Percentiles rank a stretch among this genome's conserved stretches.
Conservation (phyloP, 441 rosid genomes). For the Pelargonium exstipulatum region DNA sequence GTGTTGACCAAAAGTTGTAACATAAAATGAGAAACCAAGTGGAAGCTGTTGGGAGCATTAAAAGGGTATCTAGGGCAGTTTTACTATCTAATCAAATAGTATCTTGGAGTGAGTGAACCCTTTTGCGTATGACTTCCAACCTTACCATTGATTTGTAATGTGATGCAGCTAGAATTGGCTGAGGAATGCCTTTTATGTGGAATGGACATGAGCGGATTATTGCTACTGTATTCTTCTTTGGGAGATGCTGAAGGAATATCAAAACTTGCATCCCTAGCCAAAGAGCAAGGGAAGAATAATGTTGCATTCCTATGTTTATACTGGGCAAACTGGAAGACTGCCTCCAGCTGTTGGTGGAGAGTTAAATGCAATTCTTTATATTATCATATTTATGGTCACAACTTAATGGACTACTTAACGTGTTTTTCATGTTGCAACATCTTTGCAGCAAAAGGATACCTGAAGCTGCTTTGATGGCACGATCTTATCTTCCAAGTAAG, state of each 20-base stretch:
- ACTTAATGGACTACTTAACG: slow-evolving; percentile 13
- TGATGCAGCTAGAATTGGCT: slow-evolving; percentile 82
- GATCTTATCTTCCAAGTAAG: slow-evolving; percentile 95
- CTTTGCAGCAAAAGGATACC: slow-evolving; percentile 90
- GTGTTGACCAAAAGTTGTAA: not conserved
- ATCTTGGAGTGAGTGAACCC: not conserved
- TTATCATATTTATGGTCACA: slow-evolving; percentile 17
- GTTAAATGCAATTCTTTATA: slow-evolving; percentile 36
- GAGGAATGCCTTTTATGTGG: slow-evolving; percentile 92
- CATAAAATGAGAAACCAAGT: slow-evolving; percentile 5
- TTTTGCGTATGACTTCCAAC: not conserved
- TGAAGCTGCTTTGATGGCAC: slow-evolving; percentile 96
- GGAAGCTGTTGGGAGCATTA: slow-evolving; percentile 5
- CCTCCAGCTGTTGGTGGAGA: slow-evolving; percentile 83
- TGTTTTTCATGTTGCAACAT: slow-evolving; percentile 25
- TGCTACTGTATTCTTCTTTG: slow-evolving; percentile 84
- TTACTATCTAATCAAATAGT: not conserved
- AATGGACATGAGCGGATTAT: slow-evolving; percentile 82
- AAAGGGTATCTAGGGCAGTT: not conserved
- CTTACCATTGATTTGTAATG: no score
- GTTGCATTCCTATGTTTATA: slow-evolving; percentile 91
- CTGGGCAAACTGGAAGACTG: slow-evolving; percentile 91
- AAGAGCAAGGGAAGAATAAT: slow-evolving; percentile 91
- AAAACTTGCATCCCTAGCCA: slow-evolving; percentile 71
- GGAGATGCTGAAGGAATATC: slow-evolving; percentile 95